Evolutionary conservation across 257 asterid genomes (phyloP), one percentile per base, ranked within the genome.

Genomic region (Handroanthus guayacan): DNA sequence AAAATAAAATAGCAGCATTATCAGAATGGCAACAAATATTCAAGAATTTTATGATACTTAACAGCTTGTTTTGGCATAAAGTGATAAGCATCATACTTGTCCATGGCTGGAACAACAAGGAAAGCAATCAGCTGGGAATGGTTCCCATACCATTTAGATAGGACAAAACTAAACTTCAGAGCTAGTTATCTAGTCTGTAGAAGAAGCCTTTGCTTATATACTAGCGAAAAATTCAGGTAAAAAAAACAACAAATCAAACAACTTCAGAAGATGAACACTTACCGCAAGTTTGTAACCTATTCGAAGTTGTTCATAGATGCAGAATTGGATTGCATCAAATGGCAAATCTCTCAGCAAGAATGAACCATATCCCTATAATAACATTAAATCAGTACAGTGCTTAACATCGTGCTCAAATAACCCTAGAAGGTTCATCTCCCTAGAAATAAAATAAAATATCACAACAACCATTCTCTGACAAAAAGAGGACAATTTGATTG

Each of bases 241-340:
- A 38, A 62, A 16, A 48, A 64, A 79, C 71, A 76, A 18, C 70
- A 62, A 67, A n/a, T 47, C 52, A 51, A 78, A 62, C 9, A 63
- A 47, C 67, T 18, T 48, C 12, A 57, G 39, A 63, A 72, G 79
- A 57, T 43, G 79, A 79, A 71, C 14, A 78, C 89, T 88, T 88
- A 95, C 99, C 18, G 98, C 99, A 76, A 85, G 78, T 81, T 92
- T 95, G 84, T 95, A 95, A 68, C 96, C 99, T 58, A 95, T 81
- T 74, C 98, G 95, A 70, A 95, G 89, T 79, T 95, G 99, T 83
- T 95, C 99, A 45, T 92, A 95, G 82, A 91, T 78, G 86, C 97
- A 91, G 81, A 91, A 91, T 67, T 91, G 97, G 74, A 91, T 78
- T 5, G 97, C 96, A 50, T 91, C 97, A 54, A 91, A 91, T 70